These are phyloP conservation scores for Penicillium robsamsonii DNA, from an alignment of 495 filamentous ascomycete species.

Conservation along the genomic window DNA sequence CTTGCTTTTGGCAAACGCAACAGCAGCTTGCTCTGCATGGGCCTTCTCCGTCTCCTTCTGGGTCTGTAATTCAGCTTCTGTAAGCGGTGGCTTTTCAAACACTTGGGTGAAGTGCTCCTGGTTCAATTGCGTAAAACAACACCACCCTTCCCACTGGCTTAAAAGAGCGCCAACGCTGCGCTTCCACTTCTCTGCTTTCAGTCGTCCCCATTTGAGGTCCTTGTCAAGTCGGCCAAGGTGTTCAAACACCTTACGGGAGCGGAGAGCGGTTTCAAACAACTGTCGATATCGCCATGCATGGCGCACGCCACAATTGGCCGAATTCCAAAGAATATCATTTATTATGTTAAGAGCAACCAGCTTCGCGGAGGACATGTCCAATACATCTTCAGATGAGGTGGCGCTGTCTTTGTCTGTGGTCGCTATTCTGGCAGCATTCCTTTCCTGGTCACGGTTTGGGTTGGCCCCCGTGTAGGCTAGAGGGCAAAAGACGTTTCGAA, in stretches of 20 bases:
- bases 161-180: conserved; percentile 71
- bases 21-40: conserved; percentile 39
- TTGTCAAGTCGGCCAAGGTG: conserved; percentile 75
- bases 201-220: conserved; percentile 74
- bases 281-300: conserved; percentile 90
- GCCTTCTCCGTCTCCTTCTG: conserved; percentile 53
- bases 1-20: conserved; percentile 46
- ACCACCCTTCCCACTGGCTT: conserved; percentile 84
- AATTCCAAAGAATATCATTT: conserved; percentile 84
- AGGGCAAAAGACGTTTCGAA: conserved; percentile 74
- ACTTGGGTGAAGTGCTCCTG: conserved; percentile 69
- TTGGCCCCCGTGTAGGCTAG: conserved; percentile 63
- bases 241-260: conserved; percentile 71
- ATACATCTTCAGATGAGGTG: conserved; percentile 36
- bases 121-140: conserved; percentile 73
- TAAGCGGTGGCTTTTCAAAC: conserved; percentile 72
- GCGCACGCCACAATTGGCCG: conserved; percentile 75
- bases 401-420: conserved; percentile 16
- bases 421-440: conserved; percentile 18
- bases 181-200: conserved; percentile 89
- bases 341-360: conserved; percentile 83
- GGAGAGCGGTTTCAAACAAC: conserved; percentile 75
- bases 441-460: conserved; percentile 48
- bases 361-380: conserved; percentile 70
- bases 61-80: conserved; percentile 48